phyloP scores from a whole-genome alignment of 306 rosid genomes.

The Glycine soja region DNA sequence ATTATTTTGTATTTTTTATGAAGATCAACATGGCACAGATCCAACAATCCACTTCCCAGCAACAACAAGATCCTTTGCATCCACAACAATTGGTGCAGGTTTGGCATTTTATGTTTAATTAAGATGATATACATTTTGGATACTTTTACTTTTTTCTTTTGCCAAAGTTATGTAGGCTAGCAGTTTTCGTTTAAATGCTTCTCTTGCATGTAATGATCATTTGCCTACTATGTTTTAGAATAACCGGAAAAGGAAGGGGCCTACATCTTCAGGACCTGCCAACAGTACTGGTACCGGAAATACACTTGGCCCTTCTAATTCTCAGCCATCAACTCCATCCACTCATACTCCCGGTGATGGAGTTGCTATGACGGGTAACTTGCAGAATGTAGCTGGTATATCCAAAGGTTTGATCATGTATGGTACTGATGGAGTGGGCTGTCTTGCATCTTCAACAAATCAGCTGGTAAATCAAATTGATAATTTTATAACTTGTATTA shows the following conservation, averaged over 20 bases:
- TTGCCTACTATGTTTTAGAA: slow-evolving; percentile 55
- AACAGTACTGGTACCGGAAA: slow-evolving; percentile 98
- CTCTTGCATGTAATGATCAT: slow-evolving; percentile 44
- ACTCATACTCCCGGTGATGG: slow-evolving; percentile 95
- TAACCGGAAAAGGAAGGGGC: slow-evolving; percentile 89
- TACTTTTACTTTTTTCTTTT: slow-evolving; percentile 34
- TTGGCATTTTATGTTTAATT: slow-evolving; percentile 39
- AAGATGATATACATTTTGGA: slow-evolving; percentile 9
- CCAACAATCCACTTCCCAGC: slow-evolving; percentile 86
- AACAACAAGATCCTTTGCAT: slow-evolving; percentile 85
- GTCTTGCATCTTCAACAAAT: slow-evolving; percentile 91
- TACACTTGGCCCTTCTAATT: slow-evolving; percentile 86
- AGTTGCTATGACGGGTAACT: slow-evolving; percentile 68
- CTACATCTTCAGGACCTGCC: slow-evolving; percentile 93
- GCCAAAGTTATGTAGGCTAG: slow-evolving; percentile 35
- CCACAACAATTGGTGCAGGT: slow-evolving; percentile 89
- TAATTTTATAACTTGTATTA: slow-evolving; percentile 39
- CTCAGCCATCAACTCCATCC: slow-evolving; percentile 96
- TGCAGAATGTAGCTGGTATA: slow-evolving; percentile 76
- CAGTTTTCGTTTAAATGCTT: not conserved
- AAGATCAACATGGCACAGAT: slow-evolving; percentile 83
- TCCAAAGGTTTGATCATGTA: slow-evolving; percentile 76
- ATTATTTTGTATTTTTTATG: slow-evolving; percentile 43
- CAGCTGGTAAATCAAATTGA: slow-evolving; percentile 72
- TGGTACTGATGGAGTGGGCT: slow-evolving; percentile 79